Conservation (phyloP, 169 alveolate species). For the Plasmodium vinckei region DNA sequence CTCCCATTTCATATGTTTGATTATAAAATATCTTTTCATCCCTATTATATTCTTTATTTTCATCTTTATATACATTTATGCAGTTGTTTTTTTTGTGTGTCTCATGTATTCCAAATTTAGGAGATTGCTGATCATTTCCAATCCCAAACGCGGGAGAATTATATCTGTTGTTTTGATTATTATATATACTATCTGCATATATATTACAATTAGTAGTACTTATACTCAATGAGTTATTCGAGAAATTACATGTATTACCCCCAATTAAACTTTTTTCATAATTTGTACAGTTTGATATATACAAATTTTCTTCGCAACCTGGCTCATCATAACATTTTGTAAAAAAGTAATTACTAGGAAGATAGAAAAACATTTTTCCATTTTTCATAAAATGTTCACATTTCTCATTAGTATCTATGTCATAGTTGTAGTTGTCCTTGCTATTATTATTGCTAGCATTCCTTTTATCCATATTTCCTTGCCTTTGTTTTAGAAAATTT, state of each 20-base stretch:
- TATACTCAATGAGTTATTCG: conserved; percentile 35
- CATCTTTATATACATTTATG: neutral
- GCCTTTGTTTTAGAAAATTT: conserved; percentile 18
- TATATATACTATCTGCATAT: conserved; percentile 15
- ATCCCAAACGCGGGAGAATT: conserved; percentile 56
- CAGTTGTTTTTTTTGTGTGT: conserved; percentile 2
- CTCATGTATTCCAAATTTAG: conserved; percentile 50
- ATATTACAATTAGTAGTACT: conserved; percentile 23
- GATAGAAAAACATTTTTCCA: conserved; percentile 26
- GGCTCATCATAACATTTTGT: conserved; percentile 33
- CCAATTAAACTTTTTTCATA: conserved; percentile 45
- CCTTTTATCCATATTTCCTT: conserved; percentile 6
- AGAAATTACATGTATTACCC: conserved; percentile 22
- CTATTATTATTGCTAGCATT: neutral
- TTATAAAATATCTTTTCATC: neutral
- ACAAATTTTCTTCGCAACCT: neutral
- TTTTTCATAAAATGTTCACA: conserved; percentile 2
- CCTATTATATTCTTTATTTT: neutral
- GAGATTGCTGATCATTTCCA: conserved; percentile 37
- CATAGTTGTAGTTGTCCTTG: neutral
- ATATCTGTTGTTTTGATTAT: conserved; percentile 24
- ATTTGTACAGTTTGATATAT: conserved; percentile 13
- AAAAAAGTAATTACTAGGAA: conserved; percentile 66
- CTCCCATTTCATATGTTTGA: neutral
- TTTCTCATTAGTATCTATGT: conserved; percentile 12